A percentile compares a stretch with the other conserved stretches of the same genome.
These are phyloP conservation scores for Phialophora expanda DNA, from an alignment of 2,329 filamentous ascomycete species.

Conservation along the genomic window DNA sequence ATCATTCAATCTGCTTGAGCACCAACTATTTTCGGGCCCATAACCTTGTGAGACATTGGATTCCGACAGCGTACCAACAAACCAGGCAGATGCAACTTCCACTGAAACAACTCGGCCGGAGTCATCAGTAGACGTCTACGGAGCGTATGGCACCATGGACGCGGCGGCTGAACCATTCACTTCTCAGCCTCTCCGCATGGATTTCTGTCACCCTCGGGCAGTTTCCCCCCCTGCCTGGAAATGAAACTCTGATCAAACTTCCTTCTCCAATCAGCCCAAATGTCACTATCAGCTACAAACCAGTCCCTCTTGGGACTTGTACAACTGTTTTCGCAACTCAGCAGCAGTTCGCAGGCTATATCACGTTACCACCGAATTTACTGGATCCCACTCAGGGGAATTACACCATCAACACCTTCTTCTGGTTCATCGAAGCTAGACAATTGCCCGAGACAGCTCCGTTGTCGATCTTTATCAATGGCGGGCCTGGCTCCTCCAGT, in stretches of 20 bases:
- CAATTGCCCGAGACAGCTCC: conserved; percentile 54
- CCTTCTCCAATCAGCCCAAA: conserved; percentile 64
- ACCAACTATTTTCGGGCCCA: not conserved
- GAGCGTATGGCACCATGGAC: conserved; percentile 28
- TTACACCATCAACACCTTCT: conserved; percentile 47
- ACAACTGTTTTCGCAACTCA: conserved; percentile 68
- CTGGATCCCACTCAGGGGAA: conserved; percentile 43
- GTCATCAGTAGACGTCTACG: not conserved
- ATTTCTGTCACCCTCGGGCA: conserved; percentile 23
- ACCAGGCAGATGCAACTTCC: not conserved
- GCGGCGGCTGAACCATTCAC: conserved; percentile 24
- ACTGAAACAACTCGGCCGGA: not conserved
- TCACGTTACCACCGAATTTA: conserved; percentile 59
- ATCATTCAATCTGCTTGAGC: not conserved
- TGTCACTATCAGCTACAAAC: conserved; percentile 72
- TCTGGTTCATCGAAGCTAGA: conserved; percentile 52
- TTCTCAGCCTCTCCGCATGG: conserved; percentile 20
- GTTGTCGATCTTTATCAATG: conserved; percentile 59
- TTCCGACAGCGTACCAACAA: not conserved
- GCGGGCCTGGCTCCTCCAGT: conserved; percentile 59
- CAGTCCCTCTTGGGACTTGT: conserved; percentile 65
- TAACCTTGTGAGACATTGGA: not conserved
- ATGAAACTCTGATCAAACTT: conserved; percentile 57
- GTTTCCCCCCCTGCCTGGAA: conserved; percentile 29
- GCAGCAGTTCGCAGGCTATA: conserved; percentile 73